These are phyloP conservation scores for Cyberlindnera maclurae DNA, from an alignment of 805 yeast species.

Conservation along the genomic window DNA sequence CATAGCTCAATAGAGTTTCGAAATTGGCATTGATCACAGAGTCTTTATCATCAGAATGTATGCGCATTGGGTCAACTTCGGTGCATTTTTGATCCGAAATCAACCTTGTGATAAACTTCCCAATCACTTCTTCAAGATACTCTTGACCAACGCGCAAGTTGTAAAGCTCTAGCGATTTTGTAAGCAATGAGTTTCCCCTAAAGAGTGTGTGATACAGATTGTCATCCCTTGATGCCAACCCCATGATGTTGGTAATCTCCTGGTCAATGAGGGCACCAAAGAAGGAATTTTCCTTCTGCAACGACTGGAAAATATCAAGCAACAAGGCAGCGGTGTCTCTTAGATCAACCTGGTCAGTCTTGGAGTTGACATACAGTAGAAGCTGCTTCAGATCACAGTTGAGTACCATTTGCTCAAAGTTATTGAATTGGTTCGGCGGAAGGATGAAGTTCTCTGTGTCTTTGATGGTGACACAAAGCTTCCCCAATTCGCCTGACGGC, in stretches of 20 bases:
- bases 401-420: conserved; percentile 54
- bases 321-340: conserved; percentile 53
- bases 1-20: conserved; percentile 40
- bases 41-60: conserved; percentile 30
- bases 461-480: conserved; percentile 43
- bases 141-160: conserved; percentile 74
- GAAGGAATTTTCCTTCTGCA: conserved; percentile 66
- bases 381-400: conserved; percentile 47
- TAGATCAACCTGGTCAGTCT: conserved; percentile 32
- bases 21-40: conserved; percentile 42
- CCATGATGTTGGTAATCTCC: conserved; percentile 38
- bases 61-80: conserved; percentile 75
- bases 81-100: conserved; percentile 41
- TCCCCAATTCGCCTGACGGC: conserved; percentile 43
- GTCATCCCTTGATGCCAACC: conserved; percentile 1
- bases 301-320: conserved; percentile 67
- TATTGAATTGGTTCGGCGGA: conserved; percentile 51
- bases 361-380: conserved; percentile 32
- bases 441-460: conserved; percentile 50
- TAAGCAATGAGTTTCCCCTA: conserved; percentile 78
- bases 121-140: conserved; percentile 65
- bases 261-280: conserved; percentile 58
- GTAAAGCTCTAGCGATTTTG: conserved; percentile 74
- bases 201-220: conserved; percentile 59
- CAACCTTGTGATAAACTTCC: conserved; percentile 54